Base-by-base conservation (phyloP, 192 early-diverging fungal genomes). In the Coemansia sp. region DNA sequence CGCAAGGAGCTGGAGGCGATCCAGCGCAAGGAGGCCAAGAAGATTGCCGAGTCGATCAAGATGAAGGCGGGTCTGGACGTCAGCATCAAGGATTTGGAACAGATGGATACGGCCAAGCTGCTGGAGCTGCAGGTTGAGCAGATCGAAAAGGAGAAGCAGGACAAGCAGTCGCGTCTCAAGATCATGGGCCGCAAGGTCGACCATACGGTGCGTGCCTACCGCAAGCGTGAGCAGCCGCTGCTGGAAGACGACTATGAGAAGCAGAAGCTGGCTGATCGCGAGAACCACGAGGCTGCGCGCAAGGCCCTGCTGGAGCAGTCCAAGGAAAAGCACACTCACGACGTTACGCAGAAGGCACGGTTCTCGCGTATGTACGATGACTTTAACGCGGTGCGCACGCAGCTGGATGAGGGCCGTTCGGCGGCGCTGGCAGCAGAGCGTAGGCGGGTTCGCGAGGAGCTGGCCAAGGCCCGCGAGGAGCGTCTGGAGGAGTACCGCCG, bases 181-280 rank as follows among this genome's bases (percentile, higher is more conserved):
- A 38, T 73, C 13, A 74, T 87, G 47, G 73, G 74, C 42, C 92
- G 93, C 67, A 80, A 83, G 50, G 47, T 86, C 21, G 96, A 99
- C 71, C 90, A 94, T 61, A 77, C 83, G 13, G 93, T 94, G 73
- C 90, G 96, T 60, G 96, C 95, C 12, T 87, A 76, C 77, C 89
- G 95, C 52, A 80, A 85, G 62, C 82, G 83, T 45, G 96, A 99
- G 77, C 85, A 87, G 55, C 86, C 94, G 34, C 73, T 96, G 22
- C 80, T 97, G 33, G 83, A 82, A 33, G 81, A 86, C 49, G 95
- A 98, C 67, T 94, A 96, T 58, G 89, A 89, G 34, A 75, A 78
- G 29, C 94, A 98, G 69, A 89, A 88, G 69, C 78, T 77, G 67
- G 64, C 58, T n/a, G 96, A 98, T 64, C 69, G 70, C 51, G 85